Base-by-base conservation (phyloP, 2,329 filamentous ascomycete species). In the Alternaria ventricosa region DNA sequence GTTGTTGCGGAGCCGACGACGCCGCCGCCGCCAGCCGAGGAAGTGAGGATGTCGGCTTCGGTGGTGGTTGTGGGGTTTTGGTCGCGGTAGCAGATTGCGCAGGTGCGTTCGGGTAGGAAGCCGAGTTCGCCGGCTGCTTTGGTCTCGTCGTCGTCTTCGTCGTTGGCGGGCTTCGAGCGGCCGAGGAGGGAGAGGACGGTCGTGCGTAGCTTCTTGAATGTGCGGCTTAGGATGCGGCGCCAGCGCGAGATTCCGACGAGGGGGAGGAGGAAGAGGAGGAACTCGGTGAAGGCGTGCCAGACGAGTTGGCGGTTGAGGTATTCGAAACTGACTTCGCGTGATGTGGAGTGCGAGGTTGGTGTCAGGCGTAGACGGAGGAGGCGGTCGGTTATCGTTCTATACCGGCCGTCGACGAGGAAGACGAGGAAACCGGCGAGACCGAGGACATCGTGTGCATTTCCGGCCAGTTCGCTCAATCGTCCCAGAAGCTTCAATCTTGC, bases 271-370 rank as follows among this genome's bases (percentile, higher is more conserved):
- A 98, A 99, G 30, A 99, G 87, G n/a, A 99, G 85, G 73, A 99
- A 99, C 79, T 99, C 96, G 25, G 96, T 99, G 75, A 99, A 97
- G n/a, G 96, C 96, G 81, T 99, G 96, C 96, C 96, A 99, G 41
- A 99, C 96, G 11, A 99, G 88, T 82, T 99, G 96, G 51, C 96
- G 90, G 79, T 99, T 99, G 54, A 98, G 88, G 75, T 97, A 98
- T 81, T 99, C 96, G 77, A 99, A 98, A 1, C 93, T 97, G 25
- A 99, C 94, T 80, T 98, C 94, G 30, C 95, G 88, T 77, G 89
- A 93, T 67, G 96, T 91, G 77, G 97, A 92, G 63, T 78, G 93
- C 4, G 91, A 94, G 6, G 92, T 91, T 8, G 96, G 92, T 4
- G 93, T 91, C 47, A 99, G 87, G 59, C 95, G 90, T 80, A 99